Evolutionary conservation across 1,284 basidiomycete species (phyloP), one percentile per base, ranked within the genome.

Genomic region (Fistulina hepatica): DNA sequence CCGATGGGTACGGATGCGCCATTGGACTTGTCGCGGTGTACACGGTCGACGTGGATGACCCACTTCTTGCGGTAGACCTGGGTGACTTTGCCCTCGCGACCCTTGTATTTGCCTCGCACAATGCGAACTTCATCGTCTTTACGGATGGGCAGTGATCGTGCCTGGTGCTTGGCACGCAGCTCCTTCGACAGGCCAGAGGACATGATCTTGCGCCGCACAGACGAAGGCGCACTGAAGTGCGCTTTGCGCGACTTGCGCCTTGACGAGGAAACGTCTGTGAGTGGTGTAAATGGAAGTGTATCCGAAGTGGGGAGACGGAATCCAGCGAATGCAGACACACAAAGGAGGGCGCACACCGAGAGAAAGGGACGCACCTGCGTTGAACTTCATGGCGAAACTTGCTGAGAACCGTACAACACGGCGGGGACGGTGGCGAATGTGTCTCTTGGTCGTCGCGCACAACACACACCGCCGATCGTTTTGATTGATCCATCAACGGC

Each of bases 61-160:
- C 90, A 97, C 68, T 97, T 97, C 84, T 97, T 97, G 62, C 94
- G 86, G 80, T 97, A 97, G 47, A 97, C 93, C 66, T 92, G 89
- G 46, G 84, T 88, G 50, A 93, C 79, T 70, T 95, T 94, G 59
- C 95, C 95, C 74, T 99, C 95, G 63, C 92, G 81, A 48, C 94
- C 92, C 74, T 93, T 94, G 80, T 93, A 91, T 64, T 93, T 91
- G 45, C 91, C 91, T 52, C 90, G 73, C 50, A 97, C 90, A 55
- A 98, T 93, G 58, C 88, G 73, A 47, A 99, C 95, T 69, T 97
- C 94, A 64, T 97, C 95, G 56, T 97, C 94, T 67, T 97, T 97
- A 61, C 93, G 88, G 57, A 99, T 79, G 44, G 95, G 93, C 51
- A 98, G 68, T 44, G 94, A 91, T 52, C 93, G 91, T 51, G 78